Conservation (phyloP, 106 monocot genomes). For the Alisma plantagoaquatica region DNA sequence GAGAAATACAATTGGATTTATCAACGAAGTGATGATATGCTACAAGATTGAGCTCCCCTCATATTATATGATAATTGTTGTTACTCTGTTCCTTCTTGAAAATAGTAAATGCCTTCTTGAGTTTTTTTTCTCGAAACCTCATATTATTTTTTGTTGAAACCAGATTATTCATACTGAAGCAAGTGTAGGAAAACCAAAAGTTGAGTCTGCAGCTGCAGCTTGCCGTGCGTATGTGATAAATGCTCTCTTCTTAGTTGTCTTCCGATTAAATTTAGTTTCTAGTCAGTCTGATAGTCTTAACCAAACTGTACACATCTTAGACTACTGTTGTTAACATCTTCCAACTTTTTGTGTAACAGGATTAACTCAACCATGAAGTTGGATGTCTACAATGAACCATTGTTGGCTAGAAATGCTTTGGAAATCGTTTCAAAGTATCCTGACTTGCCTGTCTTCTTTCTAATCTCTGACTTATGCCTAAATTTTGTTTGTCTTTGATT, state of each 20-base stretch:
- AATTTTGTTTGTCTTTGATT: neutral
- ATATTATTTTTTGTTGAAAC: no score
- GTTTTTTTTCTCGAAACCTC: no score
- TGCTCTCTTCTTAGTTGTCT: conserved; percentile 8
- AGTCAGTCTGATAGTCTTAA: no score
- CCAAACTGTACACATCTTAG: no score
- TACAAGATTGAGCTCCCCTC: no score
- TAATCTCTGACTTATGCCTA: neutral
- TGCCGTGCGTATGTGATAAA: conserved; percentile 71
- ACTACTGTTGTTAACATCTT: neutral
- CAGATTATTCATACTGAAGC: conserved; percentile 88
- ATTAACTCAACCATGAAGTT: conserved; percentile 84
- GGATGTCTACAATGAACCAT: conserved; percentile 68
- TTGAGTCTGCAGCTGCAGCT: conserved; percentile 81
- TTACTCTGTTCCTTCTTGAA: no score
- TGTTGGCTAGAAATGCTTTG: conserved; percentile 71
- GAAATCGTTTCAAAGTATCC: conserved; percentile 94
- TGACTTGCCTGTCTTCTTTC: neutral
- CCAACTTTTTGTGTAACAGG: conserved; percentile 23
- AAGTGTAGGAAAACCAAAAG: conserved; percentile 76
- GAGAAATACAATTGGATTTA: no score
- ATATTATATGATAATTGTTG: no score
- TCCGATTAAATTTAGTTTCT: no score
- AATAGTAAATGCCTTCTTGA: no score
- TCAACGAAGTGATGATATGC: no score